Conservation (phyloP, 768 basidiomycete species). For the Panaeolus papilionaceus region DNA sequence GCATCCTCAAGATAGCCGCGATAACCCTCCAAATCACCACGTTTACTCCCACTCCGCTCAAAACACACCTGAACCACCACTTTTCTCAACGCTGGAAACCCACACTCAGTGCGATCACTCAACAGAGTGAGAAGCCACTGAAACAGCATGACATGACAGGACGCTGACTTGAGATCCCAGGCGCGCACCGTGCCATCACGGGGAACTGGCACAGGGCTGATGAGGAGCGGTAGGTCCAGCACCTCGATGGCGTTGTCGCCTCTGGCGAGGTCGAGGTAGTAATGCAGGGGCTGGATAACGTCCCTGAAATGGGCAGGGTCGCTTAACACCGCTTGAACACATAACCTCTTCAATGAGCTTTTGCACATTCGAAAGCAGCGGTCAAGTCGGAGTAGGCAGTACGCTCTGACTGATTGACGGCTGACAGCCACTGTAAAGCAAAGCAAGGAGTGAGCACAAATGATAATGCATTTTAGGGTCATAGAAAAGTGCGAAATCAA, state of each 20-base stretch:
- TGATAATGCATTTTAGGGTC: neutral
- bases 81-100: neutral
- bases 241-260: conserved; percentile 6
- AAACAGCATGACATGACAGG: neutral
- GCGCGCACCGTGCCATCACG: neutral
- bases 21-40: neutral
- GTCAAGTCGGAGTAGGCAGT: conserved; percentile 3
- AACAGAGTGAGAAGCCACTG: neutral
- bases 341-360: neutral
- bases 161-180: neutral
- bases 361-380: conserved; percentile 8
- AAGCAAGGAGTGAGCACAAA: neutral
- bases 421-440: neutral
- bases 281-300: neutral
- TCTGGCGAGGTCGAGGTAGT: neutral
- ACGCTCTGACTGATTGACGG: conserved; percentile 4
- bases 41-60: neutral
- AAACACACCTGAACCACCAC: neutral
- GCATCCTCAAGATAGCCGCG: neutral
- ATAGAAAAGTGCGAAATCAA: conserved; percentile 1
- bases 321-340: neutral
- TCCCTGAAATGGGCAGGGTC: neutral
- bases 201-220: neutral
- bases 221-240: neutral
- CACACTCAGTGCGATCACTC: neutral